Base-by-base conservation (phyloP, 1,139 yeast genomes). In the Taphrina deformans region DNA sequence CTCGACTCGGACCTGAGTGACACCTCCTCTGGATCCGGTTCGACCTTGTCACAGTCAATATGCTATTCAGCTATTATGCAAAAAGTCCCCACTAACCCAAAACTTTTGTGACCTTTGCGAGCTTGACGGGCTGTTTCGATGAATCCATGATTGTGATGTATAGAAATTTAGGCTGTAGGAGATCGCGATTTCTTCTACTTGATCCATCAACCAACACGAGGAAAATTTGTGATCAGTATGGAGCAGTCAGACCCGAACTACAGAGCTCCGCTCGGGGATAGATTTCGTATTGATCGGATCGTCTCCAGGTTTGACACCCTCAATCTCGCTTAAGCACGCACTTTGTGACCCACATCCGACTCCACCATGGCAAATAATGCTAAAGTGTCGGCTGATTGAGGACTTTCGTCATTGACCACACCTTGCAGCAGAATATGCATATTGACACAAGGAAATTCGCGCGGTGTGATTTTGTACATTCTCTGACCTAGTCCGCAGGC, bases 1-100 rank as follows among this genome's bases (percentile, higher is more conserved):
- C 83, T 93, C 98, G 78, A 93, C 98, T 84, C 99, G 92, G 81
- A 93, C 98, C 84, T 93, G 99, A 83, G 98, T 93, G 83, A 93
- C 65, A 50, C 48, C 44, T 38, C 64, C 63, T 55, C 67, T 65
- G 45, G 67, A 55, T 16, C 67, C 67, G 33, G 67, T 65, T 55
- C 65, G 67, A 91, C 81, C 98, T 59, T 27, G 53, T 26, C 12
- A n/a, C 9, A 21, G 50, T 38, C 48, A 44, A 44, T 27, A 44
- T 16, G 21, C 18, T 38, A 18, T n/a, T 38, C 16, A 12, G 18
- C n/a, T 6, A 38, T 6, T 2, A 44, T 3, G 10, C 26, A 6
- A 21, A 23, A 21, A 40, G 10, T 44, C 10, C 48, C 18, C 21
- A 53, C 58, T 53, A 2, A 53, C 58, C 98, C 82, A 93, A 87